Evolutionary conservation across 495 filamentous ascomycete species (phyloP), one percentile per base, ranked within the genome.

Genomic region (Tetracladium setigerum): DNA sequence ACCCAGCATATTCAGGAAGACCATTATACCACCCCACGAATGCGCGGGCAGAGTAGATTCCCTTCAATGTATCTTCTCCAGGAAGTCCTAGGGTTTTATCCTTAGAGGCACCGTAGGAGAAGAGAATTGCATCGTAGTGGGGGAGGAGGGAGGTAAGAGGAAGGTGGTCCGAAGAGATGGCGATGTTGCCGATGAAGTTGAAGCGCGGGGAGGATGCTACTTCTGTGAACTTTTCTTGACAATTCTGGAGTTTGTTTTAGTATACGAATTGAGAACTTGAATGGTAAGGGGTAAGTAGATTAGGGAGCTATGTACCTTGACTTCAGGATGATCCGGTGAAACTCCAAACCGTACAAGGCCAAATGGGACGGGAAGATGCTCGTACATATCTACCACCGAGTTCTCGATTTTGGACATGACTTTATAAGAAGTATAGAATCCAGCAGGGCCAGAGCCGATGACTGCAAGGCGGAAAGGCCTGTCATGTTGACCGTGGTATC

Each of bases 21-120:
- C 94, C 90, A 60, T 97, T 97, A 65, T 98, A 98, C 92, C 92
- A 98, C 13, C 91, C 92, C 5, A 98, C 94, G 64, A 97, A 98
- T 41, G 87, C 85, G 6, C 92, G 78, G 3, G 92, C 92, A 13
- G 89, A 95, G 65, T 87, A 83, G 31, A 98, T 81, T 34, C 87
- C 87, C 10, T 69, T 68, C 30, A 87, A 54, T 12, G 62, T 63
- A 9, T 81, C 68, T 57, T 98, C 92, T n/a, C 90, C 87, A 0
- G 84, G 81, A 35, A 98, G 86, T 0, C 76, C 79, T 0, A 98
- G 71, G 10, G 69, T 77, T 47, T 81, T 78, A 64, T 98, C 92
- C 60, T 86, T 74, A 1, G 86, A 82, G 0, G 94, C 89, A 16
- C 92, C 92, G 55, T 96, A 97, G 13, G 92, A 82, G 62, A 98